Evolutionary conservation across 352 stramenopile genomes (phyloP).

Genomic region (Phytophthora europaea): DNA sequence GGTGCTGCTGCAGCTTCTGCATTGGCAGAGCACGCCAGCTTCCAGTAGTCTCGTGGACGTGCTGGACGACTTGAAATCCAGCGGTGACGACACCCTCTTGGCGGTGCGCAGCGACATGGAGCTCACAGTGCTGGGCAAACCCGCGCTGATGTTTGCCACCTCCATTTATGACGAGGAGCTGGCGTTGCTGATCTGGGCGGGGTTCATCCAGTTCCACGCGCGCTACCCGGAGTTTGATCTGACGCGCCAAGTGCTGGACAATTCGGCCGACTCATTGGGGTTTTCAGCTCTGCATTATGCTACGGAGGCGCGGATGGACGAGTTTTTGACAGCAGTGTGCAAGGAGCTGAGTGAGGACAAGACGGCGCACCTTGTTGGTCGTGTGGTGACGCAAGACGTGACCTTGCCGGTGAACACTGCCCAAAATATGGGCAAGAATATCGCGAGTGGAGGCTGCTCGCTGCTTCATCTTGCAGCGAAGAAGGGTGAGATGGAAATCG

Average conservation of each 20-base stretch:
- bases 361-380: slow-evolving; percentile 23
- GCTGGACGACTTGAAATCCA: slow-evolving; percentile 42
- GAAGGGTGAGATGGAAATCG: slow-evolving; percentile 64
- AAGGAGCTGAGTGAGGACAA: slow-evolving; percentile 31
- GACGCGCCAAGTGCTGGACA: slow-evolving; percentile 76
- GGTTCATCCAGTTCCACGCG: slow-evolving; percentile 59
- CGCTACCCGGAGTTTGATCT: slow-evolving; percentile 52
- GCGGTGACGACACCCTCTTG: slow-evolving; percentile 11
- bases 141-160: slow-evolving; percentile 78
- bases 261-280: slow-evolving; percentile 70
- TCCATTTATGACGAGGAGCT: slow-evolving; percentile 91
- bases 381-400: slow-evolving; percentile 69
- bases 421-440: slow-evolving; percentile 75
- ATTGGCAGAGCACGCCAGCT: slow-evolving; percentile 52
- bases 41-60: slow-evolving; percentile 41
- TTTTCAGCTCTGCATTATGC: slow-evolving; percentile 84
- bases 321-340: slow-evolving; percentile 53
- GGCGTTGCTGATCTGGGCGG: slow-evolving; percentile 67
- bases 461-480: slow-evolving; percentile 77
- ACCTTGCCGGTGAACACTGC: slow-evolving; percentile 69
- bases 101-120: slow-evolving; percentile 41
- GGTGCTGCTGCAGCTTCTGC: slow-evolving; percentile 56
- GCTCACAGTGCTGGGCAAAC: slow-evolving; percentile 81
- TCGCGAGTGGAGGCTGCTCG: slow-evolving; percentile 75
- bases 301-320: slow-evolving; percentile 74